These are phyloP conservation scores for Cytospora leucostoma DNA, from an alignment of 2,329 filamentous ascomycete species.

Conservation along the genomic window DNA sequence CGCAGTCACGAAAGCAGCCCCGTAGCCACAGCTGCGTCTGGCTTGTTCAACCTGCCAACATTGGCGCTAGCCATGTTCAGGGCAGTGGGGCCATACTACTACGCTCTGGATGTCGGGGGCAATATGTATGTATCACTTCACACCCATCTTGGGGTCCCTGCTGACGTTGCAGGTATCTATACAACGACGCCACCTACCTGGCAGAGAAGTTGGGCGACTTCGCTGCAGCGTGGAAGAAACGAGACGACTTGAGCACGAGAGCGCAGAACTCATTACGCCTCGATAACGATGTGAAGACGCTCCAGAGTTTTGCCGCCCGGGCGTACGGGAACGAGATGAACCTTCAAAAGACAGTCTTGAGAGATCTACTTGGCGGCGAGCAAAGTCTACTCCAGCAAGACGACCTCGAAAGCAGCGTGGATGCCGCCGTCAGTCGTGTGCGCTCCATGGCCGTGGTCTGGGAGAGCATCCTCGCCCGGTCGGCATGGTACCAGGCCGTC, in stretches of 20 bases:
- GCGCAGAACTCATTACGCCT: slow-evolving; percentile 58
- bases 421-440: slow-evolving; percentile 55
- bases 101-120: slow-evolving; percentile 61
- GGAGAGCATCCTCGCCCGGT: slow-evolving; percentile 59
- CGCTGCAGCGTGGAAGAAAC: slow-evolving; percentile 52
- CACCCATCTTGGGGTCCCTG: too few relatives aligned
- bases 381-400: slow-evolving; percentile 63
- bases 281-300: slow-evolving; percentile 60
- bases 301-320: slow-evolving; percentile 62
- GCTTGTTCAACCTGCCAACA: slow-evolving; percentile 71
- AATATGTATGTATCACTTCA: slow-evolving; percentile 57
- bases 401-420: slow-evolving; percentile 54
- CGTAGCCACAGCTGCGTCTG: slow-evolving; percentile 67
- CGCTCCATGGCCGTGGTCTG: slow-evolving; percentile 57
- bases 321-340: slow-evolving; percentile 64
- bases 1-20: slow-evolving; percentile 50
- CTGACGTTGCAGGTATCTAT: slow-evolving; percentile 54
- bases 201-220: slow-evolving; percentile 58
- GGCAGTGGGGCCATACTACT: slow-evolving; percentile 74
- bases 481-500: slow-evolving; percentile 64
- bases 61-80: slow-evolving; percentile 77
- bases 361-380: slow-evolving; percentile 61
- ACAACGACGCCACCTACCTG: slow-evolving; percentile 68
- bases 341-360: slow-evolving; percentile 61
- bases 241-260: slow-evolving; percentile 52